Percentiles rank a stretch among this genome's conserved stretches.
These are phyloP conservation scores for Boletellus ananas DNA, from an alignment of 768 basidiomycete species.

Conservation along the genomic window DNA sequence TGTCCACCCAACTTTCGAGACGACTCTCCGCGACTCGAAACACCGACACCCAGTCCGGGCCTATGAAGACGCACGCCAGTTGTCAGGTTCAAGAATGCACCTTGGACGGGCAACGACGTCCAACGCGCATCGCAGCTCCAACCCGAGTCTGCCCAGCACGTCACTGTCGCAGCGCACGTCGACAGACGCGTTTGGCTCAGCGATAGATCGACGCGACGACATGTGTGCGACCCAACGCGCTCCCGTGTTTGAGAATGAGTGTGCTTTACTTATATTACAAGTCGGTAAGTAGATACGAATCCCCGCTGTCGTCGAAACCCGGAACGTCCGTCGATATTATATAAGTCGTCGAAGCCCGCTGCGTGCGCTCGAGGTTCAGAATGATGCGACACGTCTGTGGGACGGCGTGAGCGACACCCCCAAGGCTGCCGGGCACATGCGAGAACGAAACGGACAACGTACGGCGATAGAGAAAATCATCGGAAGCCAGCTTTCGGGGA, in stretches of 20 bases:
- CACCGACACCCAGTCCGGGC: too few species aligned
- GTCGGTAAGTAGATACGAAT: constrained; percentile 14
- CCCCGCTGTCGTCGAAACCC: constrained; percentile 10
- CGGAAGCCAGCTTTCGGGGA: constrained; percentile 18
- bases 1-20: too few species aligned
- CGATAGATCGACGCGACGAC: too few species aligned
- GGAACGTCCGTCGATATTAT: constrained; percentile 17
- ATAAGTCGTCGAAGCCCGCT: rapidly evolving
- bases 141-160: too few species aligned
- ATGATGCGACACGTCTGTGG: constrained; percentile 15
- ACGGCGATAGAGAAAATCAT: constrained; percentile 15
- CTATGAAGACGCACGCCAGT: too few species aligned
- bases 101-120: too few species aligned
- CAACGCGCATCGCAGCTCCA: too few species aligned
- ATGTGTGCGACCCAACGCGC: not conserved
- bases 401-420: not conserved
- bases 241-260: not conserved
- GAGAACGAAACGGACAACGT: not conserved
- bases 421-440: too few species aligned
- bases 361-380: constrained; percentile 14
- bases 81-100: too few species aligned
- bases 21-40: too few species aligned
- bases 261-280: not conserved
- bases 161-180: too few species aligned
- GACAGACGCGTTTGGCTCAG: too few species aligned